Conservation (phyloP, 768 basidiomycete species). For the Macrolepiota dolichaula region DNA sequence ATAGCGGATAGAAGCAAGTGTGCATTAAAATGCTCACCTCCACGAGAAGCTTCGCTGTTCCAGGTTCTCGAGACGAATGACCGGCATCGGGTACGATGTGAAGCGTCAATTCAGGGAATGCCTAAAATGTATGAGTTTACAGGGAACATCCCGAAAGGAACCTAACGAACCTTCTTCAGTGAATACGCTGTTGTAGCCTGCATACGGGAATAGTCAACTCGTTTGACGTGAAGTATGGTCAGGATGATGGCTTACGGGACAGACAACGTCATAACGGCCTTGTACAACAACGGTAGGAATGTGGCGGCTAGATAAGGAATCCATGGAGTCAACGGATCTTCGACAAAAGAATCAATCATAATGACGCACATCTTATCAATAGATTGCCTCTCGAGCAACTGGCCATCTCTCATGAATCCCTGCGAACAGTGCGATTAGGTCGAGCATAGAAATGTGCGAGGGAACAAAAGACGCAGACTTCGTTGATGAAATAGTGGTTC, state of each 20-base stretch:
- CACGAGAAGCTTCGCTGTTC: conserved; percentile 65
- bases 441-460: neutral
- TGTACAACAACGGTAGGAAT: conserved; percentile 83
- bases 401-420: conserved; percentile 88
- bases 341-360: neutral
- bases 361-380: conserved; percentile 80
- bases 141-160: neutral
- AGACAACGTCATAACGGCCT: conserved; percentile 88
- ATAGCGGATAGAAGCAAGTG: neutral
- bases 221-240: neutral
- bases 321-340: neutral
- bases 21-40: conserved; percentile 42
- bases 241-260: conserved; percentile 52
- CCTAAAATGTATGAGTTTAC: conserved; percentile 26
- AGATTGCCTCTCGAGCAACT: conserved; percentile 76
- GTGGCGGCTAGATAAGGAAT: conserved; percentile 62
- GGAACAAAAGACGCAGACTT: conserved; percentile 35
- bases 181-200: conserved; percentile 81
- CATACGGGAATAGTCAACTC: neutral
- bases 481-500: conserved; percentile 88
- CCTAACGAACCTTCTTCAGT: conserved; percentile 56
- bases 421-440: conserved; percentile 21
- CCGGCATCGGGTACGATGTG: conserved; percentile 83
- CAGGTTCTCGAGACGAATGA: conserved; percentile 76
- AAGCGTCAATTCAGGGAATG: conserved; percentile 76